Conservation (phyloP, 2,329 filamentous ascomycete species). For the Aureobasidium sp. region DNA sequence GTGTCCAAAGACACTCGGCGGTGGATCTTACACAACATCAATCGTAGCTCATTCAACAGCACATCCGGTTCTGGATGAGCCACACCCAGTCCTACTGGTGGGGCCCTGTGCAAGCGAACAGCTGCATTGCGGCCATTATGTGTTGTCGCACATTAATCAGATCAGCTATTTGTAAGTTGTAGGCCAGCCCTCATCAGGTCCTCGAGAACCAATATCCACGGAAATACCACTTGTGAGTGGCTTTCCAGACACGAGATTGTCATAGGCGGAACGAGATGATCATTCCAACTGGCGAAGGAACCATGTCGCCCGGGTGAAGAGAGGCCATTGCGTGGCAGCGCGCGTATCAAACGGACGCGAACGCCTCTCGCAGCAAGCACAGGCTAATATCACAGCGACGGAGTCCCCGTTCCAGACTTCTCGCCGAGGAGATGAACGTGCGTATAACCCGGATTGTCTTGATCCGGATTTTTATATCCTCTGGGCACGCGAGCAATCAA, state of each 20-base stretch:
- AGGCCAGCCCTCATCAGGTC: background rate
- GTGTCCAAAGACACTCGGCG: background rate
- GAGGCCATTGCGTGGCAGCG: background rate
- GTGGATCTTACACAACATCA: background rate
- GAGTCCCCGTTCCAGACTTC: background rate
- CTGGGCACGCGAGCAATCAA: background rate
- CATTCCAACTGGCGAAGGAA: background rate
- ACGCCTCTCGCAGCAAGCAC: conserved; percentile 3
- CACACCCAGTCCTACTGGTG: background rate
- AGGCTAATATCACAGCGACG: conserved; percentile 8
- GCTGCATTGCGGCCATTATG: background rate
- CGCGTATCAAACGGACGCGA: background rate
- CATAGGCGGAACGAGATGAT: background rate
- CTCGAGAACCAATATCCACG: background rate
- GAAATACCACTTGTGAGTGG: background rate
- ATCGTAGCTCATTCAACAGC: background rate
- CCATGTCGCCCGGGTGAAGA: background rate
- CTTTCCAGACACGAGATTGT: background rate
- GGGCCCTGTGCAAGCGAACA: conserved; percentile 3
- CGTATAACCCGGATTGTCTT: conserved; percentile 1
- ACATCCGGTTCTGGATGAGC: background rate
- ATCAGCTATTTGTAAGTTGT: background rate
- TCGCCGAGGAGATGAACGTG: background rate
- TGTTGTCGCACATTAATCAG: background rate
- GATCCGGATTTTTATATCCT: background rate